Conservation (phyloP, 495 filamentous ascomycete genomes). For the Xylaria flabelliformis region DNA sequence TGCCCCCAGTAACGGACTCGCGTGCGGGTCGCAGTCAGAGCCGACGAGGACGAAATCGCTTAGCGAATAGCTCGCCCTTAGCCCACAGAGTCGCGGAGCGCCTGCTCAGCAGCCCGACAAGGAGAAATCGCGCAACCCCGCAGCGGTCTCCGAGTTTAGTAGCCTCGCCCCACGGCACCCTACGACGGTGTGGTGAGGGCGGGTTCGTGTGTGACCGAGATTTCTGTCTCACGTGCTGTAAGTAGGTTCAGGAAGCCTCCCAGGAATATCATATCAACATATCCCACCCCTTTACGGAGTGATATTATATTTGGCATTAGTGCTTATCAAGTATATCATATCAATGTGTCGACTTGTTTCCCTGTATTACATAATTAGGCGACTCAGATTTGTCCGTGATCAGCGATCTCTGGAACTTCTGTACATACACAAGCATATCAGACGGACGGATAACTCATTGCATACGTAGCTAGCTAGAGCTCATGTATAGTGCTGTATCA, state of each 20-base stretch:
- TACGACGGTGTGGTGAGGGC: constrained; percentile 53
- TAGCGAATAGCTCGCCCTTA: constrained; percentile 35
- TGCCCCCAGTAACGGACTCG: constrained; percentile 35
- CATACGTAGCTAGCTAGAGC: background rate
- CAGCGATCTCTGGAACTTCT: background rate
- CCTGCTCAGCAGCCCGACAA: constrained; percentile 26
- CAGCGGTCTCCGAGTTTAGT: constrained; percentile 31
- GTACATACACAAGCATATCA: background rate
- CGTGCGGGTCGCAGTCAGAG: constrained; percentile 18
- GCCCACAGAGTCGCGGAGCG: constrained; percentile 29
- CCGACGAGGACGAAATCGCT: background rate
- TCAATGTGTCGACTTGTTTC: background rate
- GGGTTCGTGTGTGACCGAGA: constrained; percentile 54
- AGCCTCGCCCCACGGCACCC: constrained; percentile 50
- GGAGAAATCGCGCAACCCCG: background rate
- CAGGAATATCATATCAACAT: background rate
- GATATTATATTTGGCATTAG: background rate
- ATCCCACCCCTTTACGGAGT: background rate
- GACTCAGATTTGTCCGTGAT: background rate
- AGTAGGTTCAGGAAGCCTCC: background rate
- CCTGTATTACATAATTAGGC: background rate
- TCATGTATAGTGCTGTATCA: background rate
- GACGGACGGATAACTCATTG: background rate
- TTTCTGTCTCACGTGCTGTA: constrained; percentile 57
- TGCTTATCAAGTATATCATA: background rate